Evolutionary conservation across 2,329 filamentous ascomycete species (phyloP).

Genomic region (Arachnomyces sp.): DNA sequence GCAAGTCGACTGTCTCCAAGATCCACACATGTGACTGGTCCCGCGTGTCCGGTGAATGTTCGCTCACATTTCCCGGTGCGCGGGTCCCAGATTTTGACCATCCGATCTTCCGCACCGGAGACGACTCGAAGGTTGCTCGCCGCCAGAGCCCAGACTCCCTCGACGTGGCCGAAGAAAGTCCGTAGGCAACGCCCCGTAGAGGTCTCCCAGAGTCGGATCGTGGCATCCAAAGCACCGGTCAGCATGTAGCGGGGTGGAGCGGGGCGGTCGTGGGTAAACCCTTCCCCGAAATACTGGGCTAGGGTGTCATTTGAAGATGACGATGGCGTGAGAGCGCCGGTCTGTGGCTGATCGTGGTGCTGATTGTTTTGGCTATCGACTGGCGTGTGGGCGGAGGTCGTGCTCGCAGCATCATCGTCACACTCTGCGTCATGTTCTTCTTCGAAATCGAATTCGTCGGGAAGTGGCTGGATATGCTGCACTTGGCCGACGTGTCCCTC

Average conservation of each 20-base stretch:
- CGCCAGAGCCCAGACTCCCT: constrained; percentile 89
- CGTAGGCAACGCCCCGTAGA: constrained; percentile 72
- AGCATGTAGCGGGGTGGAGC: constrained; percentile 85
- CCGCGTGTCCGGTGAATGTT: constrained; percentile 83
- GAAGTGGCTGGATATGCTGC: constrained; percentile 79
- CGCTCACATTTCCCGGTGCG: constrained; percentile 84
- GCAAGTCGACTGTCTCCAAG: constrained; percentile 84
- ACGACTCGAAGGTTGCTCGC: constrained; percentile 84
- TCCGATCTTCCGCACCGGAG: constrained; percentile 83
- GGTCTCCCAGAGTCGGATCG: constrained; percentile 88
- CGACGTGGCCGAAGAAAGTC: constrained; percentile 93
- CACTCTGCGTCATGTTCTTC: constrained; percentile 51
- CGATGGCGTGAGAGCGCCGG: constrained; percentile 6
- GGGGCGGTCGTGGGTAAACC: constrained; percentile 60
- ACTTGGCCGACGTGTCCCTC: constrained; percentile 91
- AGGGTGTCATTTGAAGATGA: constrained; percentile 16
- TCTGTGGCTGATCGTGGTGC: constrained; percentile 12
- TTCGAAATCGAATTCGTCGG: constrained; percentile 82
- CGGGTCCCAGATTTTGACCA: constrained; percentile 95
- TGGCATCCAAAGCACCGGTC: constrained; percentile 83
- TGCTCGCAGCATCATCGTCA: constrained; percentile 26
- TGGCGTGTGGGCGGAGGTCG: constrained; percentile 9
- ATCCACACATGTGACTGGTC: constrained; percentile 87
- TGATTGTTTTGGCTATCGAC: constrained; percentile 17
- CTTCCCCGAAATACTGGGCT: constrained; percentile 23